Evolutionary conservation across 1,139 yeast species (phyloP), one percentile per base, ranked within the genome.

Genomic region (Zygosaccharomyces pseudobailii): DNA sequence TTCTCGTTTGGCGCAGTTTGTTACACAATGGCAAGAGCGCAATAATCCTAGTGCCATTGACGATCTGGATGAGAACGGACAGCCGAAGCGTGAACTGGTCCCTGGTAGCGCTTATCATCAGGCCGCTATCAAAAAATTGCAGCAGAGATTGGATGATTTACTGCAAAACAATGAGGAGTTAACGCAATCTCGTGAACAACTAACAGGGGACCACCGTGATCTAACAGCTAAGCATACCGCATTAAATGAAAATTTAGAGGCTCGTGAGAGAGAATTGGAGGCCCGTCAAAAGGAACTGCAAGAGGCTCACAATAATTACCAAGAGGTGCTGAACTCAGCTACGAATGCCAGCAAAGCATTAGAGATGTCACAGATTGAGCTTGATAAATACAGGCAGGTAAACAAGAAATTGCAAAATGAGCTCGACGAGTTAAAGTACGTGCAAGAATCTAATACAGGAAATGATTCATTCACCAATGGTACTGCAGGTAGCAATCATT

Each of bases 281-380:
- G 30, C 52, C 1, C 57, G 54, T 24, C 52, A 55, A 25, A 45
- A 43, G 19, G 69, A 68, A 21, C 65, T 78, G 52, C 66, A 59
- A 55, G 68, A 65, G 47, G 51, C 73, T 63, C 74, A 83, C 61
- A 75, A 70, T 4, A 83, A 84, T 59, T 86, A 85, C 67, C 78
- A 78, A 50, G 82, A 82, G 58, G 85, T 94, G 1, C 67, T 86
- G 51, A 82, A 79, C 55, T 80, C 88, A 33, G 84, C 87, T 25
- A 80, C 79, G 57, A 86, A 82, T 62, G 82, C 92, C 8, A 84
- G 86, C 49, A 79, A 78, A 55, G 96, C 96, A 0, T 74, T 88
- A 49, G 79, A 78, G 52, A 64, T 82, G 57, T 83, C 92, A 13
- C 88, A 87, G 58, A 79, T 77, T 40, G 96, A 89, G 63, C 70